Percentiles rank a stretch among this genome's conserved stretches.
Evolutionary conservation across 2,329 filamentous ascomycete species (phyloP).

Genomic region (Emmonsia crescens): DNA sequence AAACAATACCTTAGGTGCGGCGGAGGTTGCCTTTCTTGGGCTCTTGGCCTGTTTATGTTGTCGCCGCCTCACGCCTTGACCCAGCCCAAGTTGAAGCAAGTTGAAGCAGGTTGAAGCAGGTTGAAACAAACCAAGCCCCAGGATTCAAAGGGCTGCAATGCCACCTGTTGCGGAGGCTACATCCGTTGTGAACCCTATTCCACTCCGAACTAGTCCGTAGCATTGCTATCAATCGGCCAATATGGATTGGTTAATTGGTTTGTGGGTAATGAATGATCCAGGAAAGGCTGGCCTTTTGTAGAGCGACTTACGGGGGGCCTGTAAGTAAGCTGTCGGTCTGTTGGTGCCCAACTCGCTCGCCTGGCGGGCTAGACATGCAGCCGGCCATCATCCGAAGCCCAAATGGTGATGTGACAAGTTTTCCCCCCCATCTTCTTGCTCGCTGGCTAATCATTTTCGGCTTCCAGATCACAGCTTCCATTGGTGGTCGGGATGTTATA

Average conservation of each 20-base stretch:
- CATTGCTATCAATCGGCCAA: not conserved
- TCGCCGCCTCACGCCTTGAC: not conserved
- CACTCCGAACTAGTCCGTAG: not conserved
- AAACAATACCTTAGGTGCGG: not conserved
- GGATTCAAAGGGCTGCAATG: not conserved
- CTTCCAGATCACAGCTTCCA: not conserved
- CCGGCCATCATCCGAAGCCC: not conserved
- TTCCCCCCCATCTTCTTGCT: not conserved
- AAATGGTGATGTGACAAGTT: not conserved
- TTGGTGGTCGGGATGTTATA: not conserved
- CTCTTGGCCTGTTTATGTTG: not conserved
- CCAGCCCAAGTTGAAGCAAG: not conserved
- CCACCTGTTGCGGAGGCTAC: not conserved
- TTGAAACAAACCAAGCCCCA: not conserved
- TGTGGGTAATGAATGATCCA: not conserved
- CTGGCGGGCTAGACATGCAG: not conserved
- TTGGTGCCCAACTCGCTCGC: slow-evolving; percentile 1
- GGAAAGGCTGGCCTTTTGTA: too few relatives aligned
- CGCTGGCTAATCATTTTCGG: not conserved
- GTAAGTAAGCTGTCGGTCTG: not conserved
- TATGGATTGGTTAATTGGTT: too few relatives aligned
- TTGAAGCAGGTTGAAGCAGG: not conserved
- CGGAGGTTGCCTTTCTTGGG: not conserved
- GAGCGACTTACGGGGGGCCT: not conserved
- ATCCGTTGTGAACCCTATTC: not conserved